Percentiles rank a stretch among this genome's conserved stretches.
Evolutionary conservation across 352 stramenopile genomes (phyloP).

Genomic region (Phytophthora pisi): DNA sequence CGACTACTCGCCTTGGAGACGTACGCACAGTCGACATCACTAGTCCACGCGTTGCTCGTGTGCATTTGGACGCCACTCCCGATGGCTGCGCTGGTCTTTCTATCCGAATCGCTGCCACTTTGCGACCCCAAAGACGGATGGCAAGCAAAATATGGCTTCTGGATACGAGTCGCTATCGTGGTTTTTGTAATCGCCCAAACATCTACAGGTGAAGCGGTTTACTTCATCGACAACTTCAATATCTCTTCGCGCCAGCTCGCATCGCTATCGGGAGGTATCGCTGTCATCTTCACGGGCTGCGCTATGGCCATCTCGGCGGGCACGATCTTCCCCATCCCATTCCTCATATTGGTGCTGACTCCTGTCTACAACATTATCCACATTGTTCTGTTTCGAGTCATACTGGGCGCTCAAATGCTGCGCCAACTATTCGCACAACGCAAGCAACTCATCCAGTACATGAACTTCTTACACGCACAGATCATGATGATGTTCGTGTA

Average conservation of each 20-base stretch:
- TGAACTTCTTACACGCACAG: background rate
- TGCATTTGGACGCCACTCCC: background rate
- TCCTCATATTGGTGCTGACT: no score
- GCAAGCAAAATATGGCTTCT: slow-evolving; percentile 28
- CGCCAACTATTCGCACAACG: background rate
- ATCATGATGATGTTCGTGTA: slow-evolving; percentile 24
- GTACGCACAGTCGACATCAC: background rate
- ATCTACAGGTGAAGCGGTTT: background rate
- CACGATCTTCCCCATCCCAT: no score
- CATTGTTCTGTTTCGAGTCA: background rate
- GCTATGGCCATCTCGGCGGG: background rate
- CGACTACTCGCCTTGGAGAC: background rate
- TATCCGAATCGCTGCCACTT: slow-evolving; percentile 16
- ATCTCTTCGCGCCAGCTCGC: background rate
- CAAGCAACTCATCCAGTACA: background rate
- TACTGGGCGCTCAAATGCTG: background rate
- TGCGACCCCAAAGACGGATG: slow-evolving; percentile 12
- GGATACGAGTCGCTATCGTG: slow-evolving; percentile 15
- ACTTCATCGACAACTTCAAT: background rate
- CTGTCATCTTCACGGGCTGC: background rate
- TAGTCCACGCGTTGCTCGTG: background rate
- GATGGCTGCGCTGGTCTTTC: background rate
- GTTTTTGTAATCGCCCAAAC: background rate
- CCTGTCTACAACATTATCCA: background rate
- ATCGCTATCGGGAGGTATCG: background rate